Evolutionary conservation across 2,329 filamentous ascomycete genomes (phyloP).

Genomic region (Colletotrichum coccodes): DNA sequence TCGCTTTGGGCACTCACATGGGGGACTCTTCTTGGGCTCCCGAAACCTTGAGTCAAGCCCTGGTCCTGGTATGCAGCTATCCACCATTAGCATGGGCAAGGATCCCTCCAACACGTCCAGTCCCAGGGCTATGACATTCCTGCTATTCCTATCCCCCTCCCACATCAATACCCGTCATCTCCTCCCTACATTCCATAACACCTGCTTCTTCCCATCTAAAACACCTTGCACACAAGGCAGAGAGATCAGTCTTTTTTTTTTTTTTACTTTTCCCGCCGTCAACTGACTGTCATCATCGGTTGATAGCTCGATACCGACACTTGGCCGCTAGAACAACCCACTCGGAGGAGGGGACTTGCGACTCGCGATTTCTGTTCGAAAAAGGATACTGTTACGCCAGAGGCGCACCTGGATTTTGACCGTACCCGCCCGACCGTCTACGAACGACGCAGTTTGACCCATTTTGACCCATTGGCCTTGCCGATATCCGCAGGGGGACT

Average conservation of each 20-base stretch:
- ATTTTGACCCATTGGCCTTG: slow-evolving; percentile 7
- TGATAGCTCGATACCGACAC: slow-evolving; percentile 18
- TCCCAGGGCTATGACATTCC: slow-evolving; percentile 34
- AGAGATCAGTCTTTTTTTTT: slow-evolving; percentile 12
- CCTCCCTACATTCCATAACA: slow-evolving; percentile 34
- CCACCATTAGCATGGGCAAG: slow-evolving; percentile 30
- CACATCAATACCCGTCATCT: slow-evolving; percentile 33
- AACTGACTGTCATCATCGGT: slow-evolving; percentile 21
- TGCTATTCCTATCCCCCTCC: slow-evolving; percentile 29
- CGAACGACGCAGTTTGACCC: background rate
- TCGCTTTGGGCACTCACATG: slow-evolving; percentile 34
- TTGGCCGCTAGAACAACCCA: slow-evolving; percentile 4
- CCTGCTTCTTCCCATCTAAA: slow-evolving; percentile 30
- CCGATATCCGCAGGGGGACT: slow-evolving; percentile 12
- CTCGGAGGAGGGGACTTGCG: slow-evolving; percentile 17
- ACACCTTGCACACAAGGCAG: slow-evolving; percentile 26
- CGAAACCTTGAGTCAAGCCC: slow-evolving; percentile 35
- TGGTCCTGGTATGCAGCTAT: slow-evolving; percentile 35
- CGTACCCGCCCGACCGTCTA: background rate
- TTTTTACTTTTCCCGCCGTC: slow-evolving; percentile 7
- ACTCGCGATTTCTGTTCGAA: slow-evolving; percentile 3
- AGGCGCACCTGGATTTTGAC: slow-evolving; percentile 6
- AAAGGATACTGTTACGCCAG: slow-evolving; percentile 14
- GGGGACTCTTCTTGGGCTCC: slow-evolving; percentile 30
- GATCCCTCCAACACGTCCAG: slow-evolving; percentile 31